Conservation (phyloP, 2,329 filamentous ascomycete species). For the Arthroderma sp. region DNA sequence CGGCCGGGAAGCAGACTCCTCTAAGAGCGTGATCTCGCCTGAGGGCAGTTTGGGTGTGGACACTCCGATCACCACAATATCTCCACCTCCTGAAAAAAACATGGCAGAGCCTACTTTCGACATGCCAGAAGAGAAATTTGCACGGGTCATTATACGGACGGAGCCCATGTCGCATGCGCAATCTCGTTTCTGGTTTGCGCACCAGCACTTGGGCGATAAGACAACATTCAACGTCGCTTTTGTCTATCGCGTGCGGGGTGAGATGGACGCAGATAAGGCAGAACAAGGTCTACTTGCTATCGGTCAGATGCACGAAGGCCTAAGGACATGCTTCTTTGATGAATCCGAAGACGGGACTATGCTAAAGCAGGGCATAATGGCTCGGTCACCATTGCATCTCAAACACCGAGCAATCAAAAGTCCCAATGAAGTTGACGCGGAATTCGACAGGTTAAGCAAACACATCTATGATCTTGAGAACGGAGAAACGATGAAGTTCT, state of each 20-base stretch:
- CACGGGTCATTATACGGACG: neutral
- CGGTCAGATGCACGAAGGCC: constrained; percentile 22
- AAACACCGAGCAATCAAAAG: neutral
- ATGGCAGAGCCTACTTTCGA: too few species aligned
- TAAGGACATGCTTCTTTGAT: constrained; percentile 24
- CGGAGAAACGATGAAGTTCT: constrained; percentile 22
- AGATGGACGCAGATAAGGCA: constrained; percentile 22
- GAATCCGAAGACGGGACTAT: neutral
- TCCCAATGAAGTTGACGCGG: neutral
- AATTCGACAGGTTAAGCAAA: constrained; percentile 17
- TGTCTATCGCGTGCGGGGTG: constrained; percentile 23
- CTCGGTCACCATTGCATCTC: neutral
- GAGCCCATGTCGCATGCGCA: constrained; percentile 28
- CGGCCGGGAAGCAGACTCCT: too few species aligned
- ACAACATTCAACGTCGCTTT: constrained; percentile 33
- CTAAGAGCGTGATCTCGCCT: too few species aligned
- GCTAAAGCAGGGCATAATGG: neutral
- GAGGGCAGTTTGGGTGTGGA: too few species aligned
- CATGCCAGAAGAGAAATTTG: neutral
- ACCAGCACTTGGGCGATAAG: constrained; percentile 20
- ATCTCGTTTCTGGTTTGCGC: constrained; percentile 27
- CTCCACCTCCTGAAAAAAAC: too few species aligned
- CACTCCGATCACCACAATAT: too few species aligned
- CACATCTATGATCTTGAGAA: constrained; percentile 30
- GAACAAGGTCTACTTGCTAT: constrained; percentile 25